Conservation (phyloP, 805 yeast genomes). For the Vanderwaltozyma yarrowii region DNA sequence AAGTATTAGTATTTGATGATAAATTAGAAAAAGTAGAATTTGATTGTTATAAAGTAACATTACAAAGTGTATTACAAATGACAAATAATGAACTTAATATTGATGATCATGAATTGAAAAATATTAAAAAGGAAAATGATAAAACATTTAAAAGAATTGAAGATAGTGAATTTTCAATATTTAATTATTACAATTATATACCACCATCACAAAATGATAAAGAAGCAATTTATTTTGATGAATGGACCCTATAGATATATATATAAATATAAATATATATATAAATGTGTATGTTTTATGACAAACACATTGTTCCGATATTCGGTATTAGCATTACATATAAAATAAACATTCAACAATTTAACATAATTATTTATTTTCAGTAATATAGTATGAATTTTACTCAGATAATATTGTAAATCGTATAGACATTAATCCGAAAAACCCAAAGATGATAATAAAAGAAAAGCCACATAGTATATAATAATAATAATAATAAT, state of each 20-base stretch:
- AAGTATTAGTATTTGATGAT: constrained; percentile 80
- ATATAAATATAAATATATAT: no score
- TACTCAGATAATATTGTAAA: no score
- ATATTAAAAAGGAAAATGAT: constrained; percentile 26
- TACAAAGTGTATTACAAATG: constrained; percentile 69
- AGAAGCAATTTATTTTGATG: constrained; percentile 40
- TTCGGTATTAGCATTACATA: no score
- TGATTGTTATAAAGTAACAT: constrained; percentile 68
- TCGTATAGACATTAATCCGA: no score
- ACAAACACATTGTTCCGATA: no score
- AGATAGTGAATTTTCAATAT: constrained; percentile 32
- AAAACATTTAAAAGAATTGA: constrained; percentile 2
- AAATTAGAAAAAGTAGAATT: constrained; percentile 57
- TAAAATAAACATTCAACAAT: no score
- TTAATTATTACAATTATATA: constrained; percentile 33
- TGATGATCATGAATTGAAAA: constrained; percentile 30
- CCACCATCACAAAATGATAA: constrained; percentile 31
- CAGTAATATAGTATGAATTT: no score
- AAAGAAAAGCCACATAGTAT: no score
- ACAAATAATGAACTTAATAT: constrained; percentile 30
- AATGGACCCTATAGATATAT: constrained; percentile 28
- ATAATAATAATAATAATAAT: no score
- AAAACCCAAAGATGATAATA: no score
- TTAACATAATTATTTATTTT: no score
- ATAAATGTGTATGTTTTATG: background rate